phyloP scores from a whole-genome alignment of 2,329 filamentous ascomycete species.

The Colletotrichum zoysiae region DNA sequence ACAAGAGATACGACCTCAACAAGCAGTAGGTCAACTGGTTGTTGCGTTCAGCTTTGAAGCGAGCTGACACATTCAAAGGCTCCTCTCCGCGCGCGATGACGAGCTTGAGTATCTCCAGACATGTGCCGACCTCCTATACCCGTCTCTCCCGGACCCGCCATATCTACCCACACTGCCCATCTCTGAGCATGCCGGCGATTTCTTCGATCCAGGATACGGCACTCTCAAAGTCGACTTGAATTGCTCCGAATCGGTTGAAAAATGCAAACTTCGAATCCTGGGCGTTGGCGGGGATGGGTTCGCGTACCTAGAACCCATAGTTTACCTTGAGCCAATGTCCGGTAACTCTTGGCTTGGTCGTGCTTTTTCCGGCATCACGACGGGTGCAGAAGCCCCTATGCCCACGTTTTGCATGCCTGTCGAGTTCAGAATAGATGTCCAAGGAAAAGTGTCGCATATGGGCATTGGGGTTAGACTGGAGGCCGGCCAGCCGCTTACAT shows the following conservation, averaged over 20 bases:
- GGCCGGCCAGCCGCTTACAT: slow-evolving; percentile 12
- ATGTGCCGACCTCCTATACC: slow-evolving; percentile 43
- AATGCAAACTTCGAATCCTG: slow-evolving; percentile 40
- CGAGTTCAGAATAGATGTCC: slow-evolving; percentile 19
- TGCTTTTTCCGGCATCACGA: not conserved
- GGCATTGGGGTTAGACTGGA: slow-evolving; percentile 24
- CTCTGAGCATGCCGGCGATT: slow-evolving; percentile 56
- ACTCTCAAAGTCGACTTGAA: slow-evolving; percentile 39
- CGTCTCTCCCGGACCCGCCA: slow-evolving; percentile 41
- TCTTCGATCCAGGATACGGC: slow-evolving; percentile 50
- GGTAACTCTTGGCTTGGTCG: slow-evolving; percentile 43
- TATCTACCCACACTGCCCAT: slow-evolving; percentile 54
- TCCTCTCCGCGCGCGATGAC: not conserved
- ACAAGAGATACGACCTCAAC: slow-evolving; percentile 41
- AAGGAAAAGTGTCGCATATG: slow-evolving; percentile 4
- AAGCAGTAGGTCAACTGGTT: slow-evolving; percentile 24
- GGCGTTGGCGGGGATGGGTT: slow-evolving; percentile 5
- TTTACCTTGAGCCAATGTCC: slow-evolving; percentile 41
- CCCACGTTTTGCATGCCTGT: slow-evolving; percentile 8
- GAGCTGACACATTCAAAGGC: not conserved
- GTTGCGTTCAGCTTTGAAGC: not conserved
- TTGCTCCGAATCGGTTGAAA: slow-evolving; percentile 32
- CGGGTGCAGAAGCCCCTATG: no score
- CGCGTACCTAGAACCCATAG: slow-evolving; percentile 6
- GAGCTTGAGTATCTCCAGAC: slow-evolving; percentile 33